Evolutionary conservation across 345 rosid species (phyloP), one percentile per base, ranked within the genome.

Genomic region (Rhodamnia rubescens): DNA sequence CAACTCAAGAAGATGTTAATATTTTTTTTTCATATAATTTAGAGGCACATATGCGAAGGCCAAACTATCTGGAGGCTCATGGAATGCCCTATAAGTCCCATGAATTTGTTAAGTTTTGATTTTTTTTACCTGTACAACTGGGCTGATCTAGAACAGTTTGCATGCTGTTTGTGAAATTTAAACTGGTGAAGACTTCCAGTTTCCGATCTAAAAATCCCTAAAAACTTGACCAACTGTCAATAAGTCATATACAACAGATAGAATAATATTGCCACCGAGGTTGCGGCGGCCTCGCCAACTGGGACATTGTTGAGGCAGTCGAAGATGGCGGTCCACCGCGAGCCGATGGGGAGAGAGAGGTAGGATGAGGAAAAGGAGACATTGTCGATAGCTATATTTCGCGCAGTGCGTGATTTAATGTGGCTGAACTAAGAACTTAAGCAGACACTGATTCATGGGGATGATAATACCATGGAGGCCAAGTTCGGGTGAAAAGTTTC

Each of bases 41-140:
- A 59, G 20, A 59, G 3, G 18, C 8, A 59, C 0, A 0, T 1
- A 27, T 9, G 29, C 1, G 4, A 13, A 27, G 40, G 7, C 1
- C 3, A 1, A 61, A 29, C 40, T 61, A 61, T 61, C 4, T 61
- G 0, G 21, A 29, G 11, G 18, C 18, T 59, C 29, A 2, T 61
- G 21, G 16, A 69, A 69, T 36, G 20, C 0, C 22, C 4, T 16
- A 2, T 5, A 15, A 61, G 16, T 61, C 9, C 7, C 21, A 29
- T 29, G 1, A 29, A 61, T 14, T 5, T 5, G 21, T 8, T 32
- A 18, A 69, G 13, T 64, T 64, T 2, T 32, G 9, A 8, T 8
- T 4, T 69, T 69, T 42, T 42, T 8, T 4, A 18, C 1, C 2
- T 0, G 78, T 18, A 69, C 3, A 36, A 1, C 5, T 18, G 7